phyloP scores from a whole-genome alignment of 441 rosid genomes.

The Cnidoscolus chayamansa region DNA sequence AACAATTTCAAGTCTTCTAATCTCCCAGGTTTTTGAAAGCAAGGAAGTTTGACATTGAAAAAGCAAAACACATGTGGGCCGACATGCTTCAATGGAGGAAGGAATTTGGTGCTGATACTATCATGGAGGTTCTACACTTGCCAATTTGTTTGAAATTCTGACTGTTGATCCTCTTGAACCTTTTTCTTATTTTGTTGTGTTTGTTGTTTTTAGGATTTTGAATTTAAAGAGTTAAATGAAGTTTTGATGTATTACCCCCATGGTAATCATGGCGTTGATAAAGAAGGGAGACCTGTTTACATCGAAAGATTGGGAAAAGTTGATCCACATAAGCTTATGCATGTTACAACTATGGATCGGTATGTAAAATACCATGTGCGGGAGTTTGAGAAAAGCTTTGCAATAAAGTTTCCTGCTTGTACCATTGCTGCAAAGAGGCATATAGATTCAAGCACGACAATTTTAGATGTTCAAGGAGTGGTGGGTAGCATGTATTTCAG shows the following conservation, averaged over 20 bases:
- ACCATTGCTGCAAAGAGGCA: conserved; percentile 91
- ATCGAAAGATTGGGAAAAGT: conserved; percentile 94
- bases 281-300: conserved; percentile 91
- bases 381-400: conserved; percentile 88
- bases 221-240: conserved; percentile 71
- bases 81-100: conserved; percentile 99
- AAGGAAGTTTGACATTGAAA: conserved; percentile 91
- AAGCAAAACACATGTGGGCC: conserved; percentile 98
- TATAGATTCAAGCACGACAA: conserved; percentile 92
- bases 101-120: conserved; percentile 83
- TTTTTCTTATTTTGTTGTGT: conserved; percentile 1
- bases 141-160: conserved; percentile 20
- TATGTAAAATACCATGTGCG: conserved; percentile 84
- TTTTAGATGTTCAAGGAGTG: conserved; percentile 97
- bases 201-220: conserved; percentile 54
- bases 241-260: conserved; percentile 90
- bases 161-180: background rate
- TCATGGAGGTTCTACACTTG: conserved; percentile 57
- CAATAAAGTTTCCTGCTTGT: conserved; percentile 88
- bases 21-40: conserved; percentile 81
- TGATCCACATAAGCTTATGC: conserved; percentile 88
- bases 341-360: conserved; percentile 84
- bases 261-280: conserved; percentile 95
- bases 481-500: conserved; percentile 41
- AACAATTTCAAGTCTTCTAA: background rate